Percentiles rank a stretch among this genome's conserved stretches.
These are phyloP conservation scores for Cystofilobasidium macerans DNA, from an alignment of 768 basidiomycete species.

Conservation along the genomic window DNA sequence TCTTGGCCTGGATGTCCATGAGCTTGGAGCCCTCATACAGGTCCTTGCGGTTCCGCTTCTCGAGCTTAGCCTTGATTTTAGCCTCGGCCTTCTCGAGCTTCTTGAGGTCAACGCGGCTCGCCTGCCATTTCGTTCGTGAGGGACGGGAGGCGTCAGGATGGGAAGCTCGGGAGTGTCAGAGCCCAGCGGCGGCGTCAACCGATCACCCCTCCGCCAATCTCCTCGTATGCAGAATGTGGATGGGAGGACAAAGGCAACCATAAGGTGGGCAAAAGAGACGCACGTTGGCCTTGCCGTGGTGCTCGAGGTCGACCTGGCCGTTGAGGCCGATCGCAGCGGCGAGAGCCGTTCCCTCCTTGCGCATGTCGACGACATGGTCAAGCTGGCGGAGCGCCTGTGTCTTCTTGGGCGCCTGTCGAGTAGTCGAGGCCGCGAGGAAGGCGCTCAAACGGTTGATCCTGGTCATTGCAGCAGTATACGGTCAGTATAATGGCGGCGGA, in stretches of 20 bases:
- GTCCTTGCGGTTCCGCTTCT: constrained; percentile 81
- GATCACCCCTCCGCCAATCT: too few species aligned
- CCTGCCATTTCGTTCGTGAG: constrained; percentile 41
- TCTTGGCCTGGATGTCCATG: constrained; percentile 80
- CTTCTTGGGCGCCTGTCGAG: constrained; percentile 30
- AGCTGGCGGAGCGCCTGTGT: constrained; percentile 38
- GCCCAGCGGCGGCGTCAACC: too few species aligned
- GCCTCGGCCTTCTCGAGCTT: constrained; percentile 95
- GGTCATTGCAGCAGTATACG: constrained; percentile 40
- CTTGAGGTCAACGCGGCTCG: constrained; percentile 88
- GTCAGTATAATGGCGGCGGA: constrained; percentile 39
- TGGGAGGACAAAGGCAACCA: too few species aligned
- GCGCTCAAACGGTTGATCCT: constrained; percentile 45
- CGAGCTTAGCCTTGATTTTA: constrained; percentile 92
- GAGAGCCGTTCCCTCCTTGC: constrained; percentile 59
- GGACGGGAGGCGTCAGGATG: neutral
- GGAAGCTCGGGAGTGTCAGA: too few species aligned
- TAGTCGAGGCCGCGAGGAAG: constrained; percentile 36
- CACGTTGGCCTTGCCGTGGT: constrained; percentile 88
- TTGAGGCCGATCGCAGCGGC: constrained; percentile 42
- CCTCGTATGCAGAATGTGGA: too few species aligned
- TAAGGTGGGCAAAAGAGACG: neutral
- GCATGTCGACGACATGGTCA: constrained; percentile 81
- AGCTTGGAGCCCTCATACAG: constrained; percentile 94
- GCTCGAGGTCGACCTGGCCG: constrained; percentile 69